phyloP scores from a whole-genome alignment of 108 stramenopile genomes.

The Cyclotella sp. region DNA sequence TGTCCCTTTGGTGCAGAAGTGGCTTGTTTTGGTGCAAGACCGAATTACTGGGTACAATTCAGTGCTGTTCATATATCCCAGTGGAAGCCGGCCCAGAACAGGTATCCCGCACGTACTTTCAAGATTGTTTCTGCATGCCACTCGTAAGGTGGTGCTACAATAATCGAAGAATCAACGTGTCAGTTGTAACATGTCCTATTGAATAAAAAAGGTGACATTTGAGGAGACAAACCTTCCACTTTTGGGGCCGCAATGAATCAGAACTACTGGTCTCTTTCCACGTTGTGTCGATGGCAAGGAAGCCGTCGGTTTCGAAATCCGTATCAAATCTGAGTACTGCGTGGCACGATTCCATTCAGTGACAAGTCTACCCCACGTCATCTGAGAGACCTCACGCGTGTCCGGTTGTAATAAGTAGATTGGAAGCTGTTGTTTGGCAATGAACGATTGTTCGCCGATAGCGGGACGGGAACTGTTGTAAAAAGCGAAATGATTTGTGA shows the following conservation, averaged over 20 bases:
- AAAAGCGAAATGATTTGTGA: not conserved
- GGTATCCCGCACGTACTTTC: conserved; percentile 22
- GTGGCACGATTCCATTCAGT: conserved; percentile 36
- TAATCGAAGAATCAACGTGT: not conserved
- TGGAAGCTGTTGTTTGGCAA: conserved; percentile 6
- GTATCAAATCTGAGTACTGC: conserved; percentile 22
- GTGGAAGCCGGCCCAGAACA: not conserved
- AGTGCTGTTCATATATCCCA: conserved; percentile 21
- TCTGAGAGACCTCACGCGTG: conserved; percentile 7
- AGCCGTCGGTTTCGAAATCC: not conserved
- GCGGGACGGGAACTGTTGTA: not conserved
- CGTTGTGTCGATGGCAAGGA: conserved; percentile 15
- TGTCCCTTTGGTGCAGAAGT: conserved; percentile 40
- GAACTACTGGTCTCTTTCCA: conserved; percentile 12
- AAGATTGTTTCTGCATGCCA: conserved; percentile 19
- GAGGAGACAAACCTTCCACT: conserved; percentile 5
- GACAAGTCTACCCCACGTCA: conserved; percentile 16
- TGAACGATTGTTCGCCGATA: not conserved
- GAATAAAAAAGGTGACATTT: not conserved
- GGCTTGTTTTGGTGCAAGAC: conserved; percentile 20
- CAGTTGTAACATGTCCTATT: not conserved
- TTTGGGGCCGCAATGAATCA: conserved; percentile 48
- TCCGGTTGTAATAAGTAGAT: conserved; percentile 27
- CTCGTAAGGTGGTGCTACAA: conserved; percentile 25
- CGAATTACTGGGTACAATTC: conserved; percentile 20